A percentile compares a stretch with the other conserved stretches of the same genome.
These are phyloP conservation scores for Fusarium pseudonygamai DNA, from an alignment of 2,329 filamentous ascomycete species.

Conservation along the genomic window DNA sequence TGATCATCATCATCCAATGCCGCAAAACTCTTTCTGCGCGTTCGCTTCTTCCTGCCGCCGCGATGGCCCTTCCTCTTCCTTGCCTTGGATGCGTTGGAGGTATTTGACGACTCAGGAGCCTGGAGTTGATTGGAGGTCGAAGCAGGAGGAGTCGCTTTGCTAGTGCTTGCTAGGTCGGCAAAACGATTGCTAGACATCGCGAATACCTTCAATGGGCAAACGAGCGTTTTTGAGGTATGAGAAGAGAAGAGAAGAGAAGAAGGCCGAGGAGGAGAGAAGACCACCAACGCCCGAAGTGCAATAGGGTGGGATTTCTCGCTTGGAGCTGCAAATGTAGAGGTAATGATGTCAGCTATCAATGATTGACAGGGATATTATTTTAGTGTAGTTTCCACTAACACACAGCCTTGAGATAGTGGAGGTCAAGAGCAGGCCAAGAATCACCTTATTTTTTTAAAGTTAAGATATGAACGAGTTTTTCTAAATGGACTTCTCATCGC, in stretches of 20 bases:
- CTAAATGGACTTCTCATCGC: background rate
- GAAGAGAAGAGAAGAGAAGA: background rate
- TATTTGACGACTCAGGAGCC: slow-evolving; percentile 29
- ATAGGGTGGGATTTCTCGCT: slow-evolving; percentile 9
- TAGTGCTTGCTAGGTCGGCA: slow-evolving; percentile 35
- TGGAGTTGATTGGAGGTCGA: slow-evolving; percentile 16
- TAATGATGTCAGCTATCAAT: slow-evolving; percentile 43
- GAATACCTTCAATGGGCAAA: slow-evolving; percentile 6
- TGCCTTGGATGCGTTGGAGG: slow-evolving; percentile 33
- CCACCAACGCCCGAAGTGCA: slow-evolving; percentile 4
- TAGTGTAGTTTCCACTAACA: slow-evolving; percentile 15
- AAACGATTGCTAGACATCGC: slow-evolving; percentile 49
- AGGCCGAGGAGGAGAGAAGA: background rate
- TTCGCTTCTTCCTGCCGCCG: slow-evolving; percentile 79
- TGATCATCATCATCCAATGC: slow-evolving; percentile 66
- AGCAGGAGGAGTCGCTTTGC: slow-evolving; percentile 18
- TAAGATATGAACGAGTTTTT: background rate
- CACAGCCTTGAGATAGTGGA: background rate
- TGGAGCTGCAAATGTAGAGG: slow-evolving; percentile 18
- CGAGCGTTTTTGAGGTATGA: background rate
- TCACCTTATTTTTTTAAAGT: background rate
- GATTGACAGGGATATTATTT: slow-evolving; percentile 7
- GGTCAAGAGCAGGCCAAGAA: background rate
- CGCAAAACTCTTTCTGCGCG: slow-evolving; percentile 84
- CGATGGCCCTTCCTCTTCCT: slow-evolving; percentile 78